Evolutionary conservation across 1,284 basidiomycete genomes (phyloP).

Genomic region (Cryptococcus sp.): DNA sequence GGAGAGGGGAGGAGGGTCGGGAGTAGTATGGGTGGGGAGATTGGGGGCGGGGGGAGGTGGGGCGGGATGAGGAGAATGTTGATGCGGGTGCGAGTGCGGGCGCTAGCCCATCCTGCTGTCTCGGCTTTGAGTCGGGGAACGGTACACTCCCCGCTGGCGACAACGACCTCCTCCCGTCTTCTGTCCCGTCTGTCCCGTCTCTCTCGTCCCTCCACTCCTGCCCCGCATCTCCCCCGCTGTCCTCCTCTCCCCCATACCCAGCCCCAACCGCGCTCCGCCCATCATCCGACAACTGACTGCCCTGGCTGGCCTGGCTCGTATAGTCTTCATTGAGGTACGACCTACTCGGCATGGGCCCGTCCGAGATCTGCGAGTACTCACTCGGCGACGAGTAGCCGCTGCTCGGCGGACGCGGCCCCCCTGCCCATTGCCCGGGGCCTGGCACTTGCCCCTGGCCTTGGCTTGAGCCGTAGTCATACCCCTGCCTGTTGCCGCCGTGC

Average conservation of each 20-base stretch:
- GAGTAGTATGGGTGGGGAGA: slow-evolving; percentile 5
- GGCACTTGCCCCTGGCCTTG: background rate
- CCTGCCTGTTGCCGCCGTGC: background rate
- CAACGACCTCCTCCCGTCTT: too few relatives aligned
- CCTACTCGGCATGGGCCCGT: slow-evolving; percentile 25
- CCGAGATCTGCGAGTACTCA: slow-evolving; percentile 33
- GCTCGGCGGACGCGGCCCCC: slow-evolving; percentile 4
- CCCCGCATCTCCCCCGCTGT: too few relatives aligned
- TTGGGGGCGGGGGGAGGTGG: slow-evolving; percentile 7
- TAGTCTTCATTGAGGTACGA: slow-evolving; percentile 23
- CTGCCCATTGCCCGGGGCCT: too few relatives aligned
- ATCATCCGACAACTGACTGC: slow-evolving; percentile 1
- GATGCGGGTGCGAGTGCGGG: too few relatives aligned
- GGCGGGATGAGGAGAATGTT: background rate
- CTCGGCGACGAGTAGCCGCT: slow-evolving; percentile 22
- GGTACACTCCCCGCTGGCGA: background rate
- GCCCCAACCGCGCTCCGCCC: background rate
- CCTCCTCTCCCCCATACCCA: too few relatives aligned
- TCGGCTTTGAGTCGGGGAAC: background rate
- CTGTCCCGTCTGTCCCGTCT: background rate
- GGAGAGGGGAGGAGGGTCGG: slow-evolving; percentile 14
- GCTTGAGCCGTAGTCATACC: background rate
- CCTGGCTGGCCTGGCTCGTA: slow-evolving; percentile 11
- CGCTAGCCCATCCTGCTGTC: too few relatives aligned
- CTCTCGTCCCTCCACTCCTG: background rate